phyloP scores from a whole-genome alignment of 768 basidiomycete species.

The Tulasnella sp. region DNA sequence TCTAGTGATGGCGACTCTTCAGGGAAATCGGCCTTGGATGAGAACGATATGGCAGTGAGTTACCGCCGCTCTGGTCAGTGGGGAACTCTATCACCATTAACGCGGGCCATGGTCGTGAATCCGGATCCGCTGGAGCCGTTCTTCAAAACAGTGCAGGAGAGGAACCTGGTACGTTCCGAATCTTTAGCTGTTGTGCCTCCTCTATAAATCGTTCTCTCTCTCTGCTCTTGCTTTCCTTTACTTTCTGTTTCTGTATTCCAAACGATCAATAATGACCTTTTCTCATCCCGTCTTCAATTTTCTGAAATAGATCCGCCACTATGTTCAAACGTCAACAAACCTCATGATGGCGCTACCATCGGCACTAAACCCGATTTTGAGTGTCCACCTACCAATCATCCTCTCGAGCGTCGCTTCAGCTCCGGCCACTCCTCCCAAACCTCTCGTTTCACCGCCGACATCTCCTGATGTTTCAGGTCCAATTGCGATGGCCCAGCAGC shows the following conservation, averaged over 20 bases:
- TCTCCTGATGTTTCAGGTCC: background rate
- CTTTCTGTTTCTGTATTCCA: background rate
- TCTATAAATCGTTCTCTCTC: background rate
- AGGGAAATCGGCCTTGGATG: background rate
- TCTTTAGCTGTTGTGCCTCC: conserved; percentile 26
- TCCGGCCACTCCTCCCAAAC: conserved; percentile 33
- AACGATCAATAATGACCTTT: background rate
- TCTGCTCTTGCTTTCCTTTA: background rate
- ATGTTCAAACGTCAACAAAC: conserved; percentile 53
- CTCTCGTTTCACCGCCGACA: conserved; percentile 19
- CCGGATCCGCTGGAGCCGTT: conserved; percentile 39
- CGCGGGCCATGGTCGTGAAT: conserved; percentile 19
- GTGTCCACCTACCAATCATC: conserved; percentile 50
- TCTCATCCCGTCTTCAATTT: conserved; percentile 32
- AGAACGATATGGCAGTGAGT: background rate
- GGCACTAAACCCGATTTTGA: conserved; percentile 51
- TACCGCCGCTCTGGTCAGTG: conserved; percentile 34
- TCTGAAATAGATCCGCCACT: conserved; percentile 48
- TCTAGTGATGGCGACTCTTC: conserved; percentile 19
- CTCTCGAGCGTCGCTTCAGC: conserved; percentile 46
- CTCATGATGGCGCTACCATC: conserved; percentile 52
- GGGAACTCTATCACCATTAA: conserved; percentile 31
- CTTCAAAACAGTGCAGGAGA: conserved; percentile 37
- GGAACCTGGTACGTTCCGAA: conserved; percentile 37
- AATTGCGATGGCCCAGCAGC: background rate